These are phyloP conservation scores for Talaromyces sp. DNA, from an alignment of 2,329 filamentous ascomycete species.

Conservation along the genomic window DNA sequence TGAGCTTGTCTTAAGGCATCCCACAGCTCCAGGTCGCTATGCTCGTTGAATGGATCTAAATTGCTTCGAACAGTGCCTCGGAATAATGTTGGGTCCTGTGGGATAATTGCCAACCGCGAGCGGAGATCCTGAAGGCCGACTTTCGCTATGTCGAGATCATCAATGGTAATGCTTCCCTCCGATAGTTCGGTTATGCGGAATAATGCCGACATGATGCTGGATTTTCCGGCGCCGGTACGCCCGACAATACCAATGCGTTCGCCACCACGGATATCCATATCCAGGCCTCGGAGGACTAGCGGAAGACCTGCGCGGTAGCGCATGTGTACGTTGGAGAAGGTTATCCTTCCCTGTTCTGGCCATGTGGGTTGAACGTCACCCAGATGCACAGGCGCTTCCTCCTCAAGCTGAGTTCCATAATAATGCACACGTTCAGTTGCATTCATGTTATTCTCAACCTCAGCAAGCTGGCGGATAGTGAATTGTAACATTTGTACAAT, in stretches of 20 bases:
- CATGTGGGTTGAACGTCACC: constrained; percentile 66
- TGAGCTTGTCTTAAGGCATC: constrained; percentile 41
- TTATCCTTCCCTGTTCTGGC: constrained; percentile 81
- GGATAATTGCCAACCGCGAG: constrained; percentile 40
- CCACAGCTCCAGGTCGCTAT: constrained; percentile 44
- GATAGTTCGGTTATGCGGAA: constrained; percentile 41
- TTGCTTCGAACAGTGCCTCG: constrained; percentile 41
- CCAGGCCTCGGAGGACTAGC: constrained; percentile 65
- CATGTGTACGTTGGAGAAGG: constrained; percentile 73
- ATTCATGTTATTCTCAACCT: constrained; percentile 98
- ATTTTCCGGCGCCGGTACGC: constrained; percentile 43
- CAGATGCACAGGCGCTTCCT: constrained; percentile 80
- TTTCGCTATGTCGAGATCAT: constrained; percentile 38
- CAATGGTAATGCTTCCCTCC: constrained; percentile 37
- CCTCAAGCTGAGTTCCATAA: constrained; percentile 80
- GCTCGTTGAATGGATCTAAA: constrained; percentile 42
- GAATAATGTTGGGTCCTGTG: constrained; percentile 43
- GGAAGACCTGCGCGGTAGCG: constrained; percentile 68
- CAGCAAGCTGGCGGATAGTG: constrained; percentile 82
- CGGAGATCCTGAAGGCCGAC: constrained; percentile 39
- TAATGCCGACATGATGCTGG: constrained; percentile 42
- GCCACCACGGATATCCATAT: constrained; percentile 39
- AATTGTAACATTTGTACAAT: constrained; percentile 95
- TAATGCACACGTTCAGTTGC: constrained; percentile 86
- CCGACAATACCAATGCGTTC: constrained; percentile 47